phyloP scores from a whole-genome alignment of 306 rosid genomes.

The Purshia tridentata region DNA sequence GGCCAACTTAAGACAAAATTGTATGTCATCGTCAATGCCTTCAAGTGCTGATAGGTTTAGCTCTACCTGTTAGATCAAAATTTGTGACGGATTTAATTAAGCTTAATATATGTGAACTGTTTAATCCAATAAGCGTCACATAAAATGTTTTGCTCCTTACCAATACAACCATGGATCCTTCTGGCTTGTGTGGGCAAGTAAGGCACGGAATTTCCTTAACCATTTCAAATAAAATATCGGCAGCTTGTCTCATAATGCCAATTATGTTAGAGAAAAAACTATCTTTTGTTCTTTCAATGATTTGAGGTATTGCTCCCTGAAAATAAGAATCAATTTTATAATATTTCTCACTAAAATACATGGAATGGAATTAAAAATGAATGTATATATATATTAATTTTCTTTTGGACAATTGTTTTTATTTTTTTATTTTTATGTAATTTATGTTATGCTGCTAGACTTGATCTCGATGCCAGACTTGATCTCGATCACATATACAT shows the following conservation, averaged over 20 bases:
- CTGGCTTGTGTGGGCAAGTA: conserved; percentile 65
- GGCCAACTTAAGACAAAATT: conserved; percentile 57
- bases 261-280: conserved; percentile 40
- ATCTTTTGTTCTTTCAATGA: conserved; percentile 43
- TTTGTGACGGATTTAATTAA: not conserved
- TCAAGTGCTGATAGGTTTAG: conserved; percentile 44
- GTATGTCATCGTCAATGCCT: conserved; percentile 55
- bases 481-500: too few relatives aligned
- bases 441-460: too few relatives aligned
- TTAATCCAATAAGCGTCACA: not conserved
- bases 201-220: conserved; percentile 57
- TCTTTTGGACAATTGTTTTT: too few relatives aligned
- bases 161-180: conserved; percentile 63
- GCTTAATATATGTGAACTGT: not conserved
- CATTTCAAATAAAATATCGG: conserved; percentile 40
- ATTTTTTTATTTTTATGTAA: too few relatives aligned
- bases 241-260: conserved; percentile 41
- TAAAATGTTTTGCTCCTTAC: conserved; percentile 22
- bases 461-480: too few relatives aligned
- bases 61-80: conserved; percentile 39
- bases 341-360: not conserved
- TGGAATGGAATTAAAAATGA: not conserved
- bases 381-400: not conserved
- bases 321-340: conserved; percentile 10
- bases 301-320: conserved; percentile 63